Evolutionary conservation across 1,284 basidiomycete species (phyloP).

Genomic region (Boletellus deceptivus): DNA sequence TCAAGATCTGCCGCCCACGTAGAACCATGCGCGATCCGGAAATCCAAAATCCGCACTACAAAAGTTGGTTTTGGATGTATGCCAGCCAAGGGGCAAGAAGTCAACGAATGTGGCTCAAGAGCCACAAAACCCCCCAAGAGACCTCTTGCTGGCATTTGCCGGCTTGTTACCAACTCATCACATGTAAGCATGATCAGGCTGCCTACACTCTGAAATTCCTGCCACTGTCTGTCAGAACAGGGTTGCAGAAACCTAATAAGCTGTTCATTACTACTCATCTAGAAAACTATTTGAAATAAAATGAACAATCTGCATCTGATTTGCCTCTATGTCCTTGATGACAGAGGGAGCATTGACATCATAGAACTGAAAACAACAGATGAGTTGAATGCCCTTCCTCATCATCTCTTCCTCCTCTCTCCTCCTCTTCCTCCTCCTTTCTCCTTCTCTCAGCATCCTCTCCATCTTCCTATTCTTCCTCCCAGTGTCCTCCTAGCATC

Average conservation of each 20-base stretch:
- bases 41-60: neutral
- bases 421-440: too few species aligned
- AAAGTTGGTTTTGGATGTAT: neutral
- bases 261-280: neutral
- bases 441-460: too few species aligned
- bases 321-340: neutral
- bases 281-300: neutral
- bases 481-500: too few species aligned
- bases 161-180: too few species aligned
- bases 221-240: neutral
- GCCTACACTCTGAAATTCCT: neutral
- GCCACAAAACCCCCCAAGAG: too few species aligned
- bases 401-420: too few species aligned
- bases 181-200: neutral
- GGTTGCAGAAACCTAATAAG: neutral
- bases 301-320: neutral
- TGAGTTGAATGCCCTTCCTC: too few species aligned
- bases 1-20: neutral
- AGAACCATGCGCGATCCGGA: neutral
- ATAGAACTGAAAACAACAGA: neutral
- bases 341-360: neutral
- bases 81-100: neutral
- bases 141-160: neutral
- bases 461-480: too few species aligned
- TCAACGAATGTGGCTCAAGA: too few species aligned